Conservation (phyloP, 768 basidiomycete species). For the Exidia glandulosa region DNA sequence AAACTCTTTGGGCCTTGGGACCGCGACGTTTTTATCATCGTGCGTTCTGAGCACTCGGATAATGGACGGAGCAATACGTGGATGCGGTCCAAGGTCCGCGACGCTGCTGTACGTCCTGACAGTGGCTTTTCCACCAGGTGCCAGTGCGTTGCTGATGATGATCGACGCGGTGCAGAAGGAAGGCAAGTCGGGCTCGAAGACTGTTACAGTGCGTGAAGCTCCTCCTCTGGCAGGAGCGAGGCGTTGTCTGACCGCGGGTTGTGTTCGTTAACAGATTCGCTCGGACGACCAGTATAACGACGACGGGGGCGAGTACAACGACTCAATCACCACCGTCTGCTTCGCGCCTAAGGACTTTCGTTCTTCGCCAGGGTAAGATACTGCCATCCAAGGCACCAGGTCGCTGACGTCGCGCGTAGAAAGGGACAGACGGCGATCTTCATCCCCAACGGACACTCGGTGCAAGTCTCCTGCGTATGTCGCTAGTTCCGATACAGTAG, state of each 20-base stretch:
- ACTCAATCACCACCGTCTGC: not conserved
- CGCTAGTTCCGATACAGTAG: too few relatives aligned
- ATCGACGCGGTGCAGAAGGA: not conserved
- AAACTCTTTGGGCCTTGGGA: not conserved
- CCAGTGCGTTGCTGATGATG: not conserved
- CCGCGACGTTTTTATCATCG: not conserved
- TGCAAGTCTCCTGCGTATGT: too few relatives aligned
- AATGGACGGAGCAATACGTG: not conserved
- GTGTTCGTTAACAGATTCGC: not conserved
- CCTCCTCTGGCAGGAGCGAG: too few relatives aligned
- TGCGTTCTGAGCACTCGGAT: not conserved
- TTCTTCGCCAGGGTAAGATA: not conserved
- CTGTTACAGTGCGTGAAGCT: not conserved
- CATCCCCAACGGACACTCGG: too few relatives aligned
- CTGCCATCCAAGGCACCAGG: too few relatives aligned
- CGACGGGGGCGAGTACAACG: not conserved
- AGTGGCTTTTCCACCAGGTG: too few relatives aligned
- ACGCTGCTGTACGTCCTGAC: not conserved
- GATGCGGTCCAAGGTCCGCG: not conserved
- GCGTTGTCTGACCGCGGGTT: not conserved
- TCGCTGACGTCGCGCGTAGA: too few relatives aligned
- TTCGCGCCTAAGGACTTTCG: not conserved
- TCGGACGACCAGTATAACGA: not conserved
- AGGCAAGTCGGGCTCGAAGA: not conserved
- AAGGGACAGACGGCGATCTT: too few relatives aligned